These are phyloP conservation scores for Cyclotella atomus DNA, from an alignment of 108 stramenopile species.

Conservation along the genomic window DNA sequence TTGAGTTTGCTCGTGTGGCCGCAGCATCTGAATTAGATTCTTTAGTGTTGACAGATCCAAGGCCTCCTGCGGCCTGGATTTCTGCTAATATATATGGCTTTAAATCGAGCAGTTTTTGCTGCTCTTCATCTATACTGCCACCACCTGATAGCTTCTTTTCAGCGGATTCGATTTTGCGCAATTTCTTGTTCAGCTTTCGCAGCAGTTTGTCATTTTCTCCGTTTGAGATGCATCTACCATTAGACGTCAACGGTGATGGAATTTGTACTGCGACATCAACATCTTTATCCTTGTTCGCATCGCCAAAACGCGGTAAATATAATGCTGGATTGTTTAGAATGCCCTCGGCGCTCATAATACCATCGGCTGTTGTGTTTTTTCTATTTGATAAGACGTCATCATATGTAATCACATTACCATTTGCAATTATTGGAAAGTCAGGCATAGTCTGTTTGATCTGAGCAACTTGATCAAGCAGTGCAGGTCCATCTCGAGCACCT, in stretches of 20 bases:
- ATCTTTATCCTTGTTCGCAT: conserved; percentile 30
- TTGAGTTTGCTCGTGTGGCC: not conserved
- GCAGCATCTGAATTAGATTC: not conserved
- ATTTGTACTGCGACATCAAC: conserved; percentile 19
- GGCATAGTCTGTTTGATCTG: conserved; percentile 47
- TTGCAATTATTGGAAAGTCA: conserved; percentile 75
- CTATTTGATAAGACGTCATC: conserved; percentile 78
- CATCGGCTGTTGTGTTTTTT: conserved; percentile 76
- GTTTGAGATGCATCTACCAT: not conserved
- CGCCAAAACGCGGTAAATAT: conserved; percentile 65
- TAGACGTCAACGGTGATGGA: conserved; percentile 21
- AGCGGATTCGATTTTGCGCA: conserved; percentile 62
- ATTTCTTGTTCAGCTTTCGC: conserved; percentile 64
- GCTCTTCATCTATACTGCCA: conserved; percentile 45
- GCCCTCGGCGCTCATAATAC: conserved; percentile 94
- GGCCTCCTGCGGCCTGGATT: conserved; percentile 18
- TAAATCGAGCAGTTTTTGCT: conserved; percentile 55
- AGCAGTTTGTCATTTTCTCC: conserved; percentile 17
- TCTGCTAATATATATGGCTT: conserved; percentile 45
- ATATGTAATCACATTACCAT: conserved; percentile 89
- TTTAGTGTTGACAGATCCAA: not conserved
- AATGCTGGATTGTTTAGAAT: conserved; percentile 92
- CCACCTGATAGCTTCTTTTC: conserved; percentile 49
- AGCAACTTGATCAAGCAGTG: conserved; percentile 85
- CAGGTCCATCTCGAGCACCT: conserved; percentile 92